Evolutionary conservation across 345 rosid genomes (phyloP).

Genomic region (Anacardium occidentale): DNA sequence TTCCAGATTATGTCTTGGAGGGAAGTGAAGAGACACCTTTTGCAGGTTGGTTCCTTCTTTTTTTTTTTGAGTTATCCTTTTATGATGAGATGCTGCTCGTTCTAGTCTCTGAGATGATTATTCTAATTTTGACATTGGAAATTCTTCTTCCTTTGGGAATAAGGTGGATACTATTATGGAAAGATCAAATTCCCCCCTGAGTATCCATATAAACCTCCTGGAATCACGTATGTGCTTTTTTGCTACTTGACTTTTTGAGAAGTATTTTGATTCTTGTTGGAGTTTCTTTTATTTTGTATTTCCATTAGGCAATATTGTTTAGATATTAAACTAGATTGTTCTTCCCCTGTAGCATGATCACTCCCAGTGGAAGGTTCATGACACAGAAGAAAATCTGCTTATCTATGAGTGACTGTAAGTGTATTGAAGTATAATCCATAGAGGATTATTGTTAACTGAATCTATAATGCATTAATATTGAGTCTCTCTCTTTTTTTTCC

Average conservation of each 20-base stretch:
- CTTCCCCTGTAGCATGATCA: constrained; percentile 64
- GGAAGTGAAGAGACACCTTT: constrained; percentile 97
- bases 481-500: constrained; percentile 12
- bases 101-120: constrained; percentile 10
- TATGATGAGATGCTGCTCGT: constrained; percentile 8
- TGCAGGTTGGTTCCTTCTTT: constrained; percentile 52
- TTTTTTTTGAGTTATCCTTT: constrained; percentile 16
- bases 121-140: constrained; percentile 1
- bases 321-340: background rate
- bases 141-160: constrained; percentile 4
- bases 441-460: background rate
- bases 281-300: background rate
- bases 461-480: constrained; percentile 5
- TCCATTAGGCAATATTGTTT: background rate
- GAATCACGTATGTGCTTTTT: constrained; percentile 69
- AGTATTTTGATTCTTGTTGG: constrained; percentile 5
- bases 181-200: constrained; percentile 97
- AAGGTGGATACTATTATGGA: constrained; percentile 91
- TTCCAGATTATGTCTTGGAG: constrained; percentile 87
- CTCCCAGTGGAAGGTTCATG: constrained; percentile 97
- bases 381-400: constrained; percentile 96
- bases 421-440: constrained; percentile 9
- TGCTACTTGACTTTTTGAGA: constrained; percentile 12
- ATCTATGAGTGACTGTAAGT: constrained; percentile 99
- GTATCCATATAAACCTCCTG: constrained; percentile 98